A percentile compares a stretch with the other conserved stretches of the same genome.
Conservation (phyloP, 2,329 filamentous ascomycete species). For the Penicillium brasilianum region DNA sequence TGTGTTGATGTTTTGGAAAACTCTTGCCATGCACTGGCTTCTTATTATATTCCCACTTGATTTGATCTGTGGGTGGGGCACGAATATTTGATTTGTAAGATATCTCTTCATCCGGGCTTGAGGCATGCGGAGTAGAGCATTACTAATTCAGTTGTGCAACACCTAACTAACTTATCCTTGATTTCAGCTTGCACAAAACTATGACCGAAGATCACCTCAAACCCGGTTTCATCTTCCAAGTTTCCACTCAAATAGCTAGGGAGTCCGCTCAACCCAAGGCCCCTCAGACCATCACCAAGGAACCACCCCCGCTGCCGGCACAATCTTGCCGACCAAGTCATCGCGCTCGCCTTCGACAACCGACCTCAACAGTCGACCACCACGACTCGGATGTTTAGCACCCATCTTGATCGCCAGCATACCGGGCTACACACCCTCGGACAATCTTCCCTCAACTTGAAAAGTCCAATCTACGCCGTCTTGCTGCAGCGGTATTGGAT, state of each 20-base stretch:
- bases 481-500: constrained; percentile 42
- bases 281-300: not conserved
- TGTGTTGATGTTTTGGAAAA: not conserved
- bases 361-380: constrained; percentile 11
- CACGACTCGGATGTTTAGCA: constrained; percentile 18
- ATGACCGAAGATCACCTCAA: not conserved
- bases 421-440: constrained; percentile 56
- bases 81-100: not conserved
- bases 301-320: not conserved
- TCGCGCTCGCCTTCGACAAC: constrained; percentile 23
- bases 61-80: not conserved
- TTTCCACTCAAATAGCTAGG: not conserved
- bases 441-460: constrained; percentile 47
- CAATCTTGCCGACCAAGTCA: constrained; percentile 10
- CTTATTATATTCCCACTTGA: not conserved
- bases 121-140: not conserved
- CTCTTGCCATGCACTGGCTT: not conserved
- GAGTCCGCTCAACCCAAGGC: too few species aligned
- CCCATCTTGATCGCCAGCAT: constrained; percentile 44
- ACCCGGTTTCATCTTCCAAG: not conserved
- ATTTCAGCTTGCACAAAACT: too few species aligned
- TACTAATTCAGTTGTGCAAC: not conserved
- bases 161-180: too few species aligned
- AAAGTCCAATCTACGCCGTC: constrained; percentile 54
- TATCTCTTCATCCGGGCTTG: too few species aligned